Conservation (phyloP, 371 early-diverging fungal species). For the Funneliformis caledonium region DNA sequence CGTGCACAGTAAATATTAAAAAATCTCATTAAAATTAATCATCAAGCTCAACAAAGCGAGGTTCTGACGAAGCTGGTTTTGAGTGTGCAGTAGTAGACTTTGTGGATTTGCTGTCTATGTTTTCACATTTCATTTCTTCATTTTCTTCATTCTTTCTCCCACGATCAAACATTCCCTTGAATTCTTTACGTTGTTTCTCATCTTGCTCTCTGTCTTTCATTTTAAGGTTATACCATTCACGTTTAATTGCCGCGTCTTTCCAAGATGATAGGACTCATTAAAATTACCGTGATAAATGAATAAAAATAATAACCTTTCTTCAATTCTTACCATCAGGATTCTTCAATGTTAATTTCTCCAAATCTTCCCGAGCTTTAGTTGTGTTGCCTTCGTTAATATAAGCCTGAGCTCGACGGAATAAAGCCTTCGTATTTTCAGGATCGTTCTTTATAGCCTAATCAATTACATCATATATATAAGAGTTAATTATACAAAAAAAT, state of each 20-base stretch:
- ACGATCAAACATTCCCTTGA: constrained; percentile 43
- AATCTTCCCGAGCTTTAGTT: constrained; percentile 48
- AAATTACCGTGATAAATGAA: too few relatives aligned
- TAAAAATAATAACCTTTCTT: not conserved
- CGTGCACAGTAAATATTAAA: not conserved
- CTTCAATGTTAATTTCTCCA: constrained; percentile 44
- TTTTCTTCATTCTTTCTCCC: constrained; percentile 40
- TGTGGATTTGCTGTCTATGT: not conserved
- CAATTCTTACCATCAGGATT: constrained; percentile 42
- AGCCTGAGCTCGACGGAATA: constrained; percentile 55
- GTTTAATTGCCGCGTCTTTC: constrained; percentile 41
- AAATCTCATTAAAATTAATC: not conserved
- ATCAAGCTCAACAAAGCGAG: not conserved
- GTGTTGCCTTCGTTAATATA: constrained; percentile 50
- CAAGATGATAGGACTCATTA: not conserved
- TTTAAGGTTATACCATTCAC: constrained; percentile 39
- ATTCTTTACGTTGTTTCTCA: constrained; percentile 41
- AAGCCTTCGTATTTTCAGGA: constrained; percentile 51
- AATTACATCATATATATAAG: not conserved
- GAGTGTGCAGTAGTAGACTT: not conserved
- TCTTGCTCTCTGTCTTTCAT: constrained; percentile 40
- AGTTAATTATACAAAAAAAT: too few relatives aligned
- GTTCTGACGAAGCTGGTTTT: not conserved
- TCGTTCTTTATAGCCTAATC: constrained; percentile 49
- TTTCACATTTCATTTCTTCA: constrained; percentile 4